phyloP scores from a whole-genome alignment of 257 asterid species.

The Fraxinus pennsylvanica region DNA sequence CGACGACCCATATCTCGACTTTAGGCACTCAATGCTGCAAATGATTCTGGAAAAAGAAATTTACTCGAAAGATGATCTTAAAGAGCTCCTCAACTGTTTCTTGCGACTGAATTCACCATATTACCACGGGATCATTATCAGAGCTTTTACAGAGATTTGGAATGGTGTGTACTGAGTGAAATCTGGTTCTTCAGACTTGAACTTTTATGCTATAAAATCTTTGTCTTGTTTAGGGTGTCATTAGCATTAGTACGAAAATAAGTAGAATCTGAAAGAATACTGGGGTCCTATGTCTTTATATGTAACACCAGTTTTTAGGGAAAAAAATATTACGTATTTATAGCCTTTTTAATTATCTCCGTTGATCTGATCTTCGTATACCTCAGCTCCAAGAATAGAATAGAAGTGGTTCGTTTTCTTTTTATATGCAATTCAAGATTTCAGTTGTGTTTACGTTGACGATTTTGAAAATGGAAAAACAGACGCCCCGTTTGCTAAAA shows the following conservation, averaged over 20 bases:
- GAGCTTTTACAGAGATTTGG: conserved; percentile 59
- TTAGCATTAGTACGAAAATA: conserved; percentile 4
- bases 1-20: conserved; percentile 54
- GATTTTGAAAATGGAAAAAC: background rate
- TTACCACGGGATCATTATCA: conserved; percentile 47
- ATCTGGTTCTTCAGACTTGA: conserved; percentile 24
- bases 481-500: too few relatives aligned
- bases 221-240: background rate
- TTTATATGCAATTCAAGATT: conserved; percentile 1
- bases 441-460: conserved; percentile 2
- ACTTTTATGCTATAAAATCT: conserved; percentile 8
- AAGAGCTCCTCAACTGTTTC: conserved; percentile 50
- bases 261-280: background rate
- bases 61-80: conserved; percentile 46
- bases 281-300: conserved; percentile 32
- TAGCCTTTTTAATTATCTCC: conserved; percentile 34
- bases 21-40: conserved; percentile 55
- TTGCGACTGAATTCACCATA: conserved; percentile 52
- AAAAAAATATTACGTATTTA: conserved; percentile 25
- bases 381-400: conserved; percentile 10
- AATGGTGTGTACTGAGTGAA: conserved; percentile 39
- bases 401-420: conserved; percentile 3
- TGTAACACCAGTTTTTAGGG: background rate
- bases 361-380: background rate
- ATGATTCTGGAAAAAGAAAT: conserved; percentile 53